Percentiles rank a stretch among this genome's conserved stretches.
Conservation (phyloP, 2,329 filamentous ascomycete species). For the Fusarium hostae region DNA sequence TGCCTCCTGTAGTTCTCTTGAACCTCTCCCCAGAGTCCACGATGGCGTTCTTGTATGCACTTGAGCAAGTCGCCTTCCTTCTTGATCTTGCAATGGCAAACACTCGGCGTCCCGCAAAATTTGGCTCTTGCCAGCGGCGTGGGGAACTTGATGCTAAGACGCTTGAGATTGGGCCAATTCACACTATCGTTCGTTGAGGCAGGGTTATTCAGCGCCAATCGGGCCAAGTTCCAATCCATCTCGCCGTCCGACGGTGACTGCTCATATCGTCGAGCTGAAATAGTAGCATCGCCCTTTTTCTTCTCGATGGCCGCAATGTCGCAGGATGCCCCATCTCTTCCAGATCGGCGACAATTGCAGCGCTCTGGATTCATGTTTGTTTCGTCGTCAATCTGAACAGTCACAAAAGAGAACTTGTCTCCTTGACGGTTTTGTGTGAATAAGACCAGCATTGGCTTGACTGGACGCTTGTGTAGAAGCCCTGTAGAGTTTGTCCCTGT, state of each 20-base stretch:
- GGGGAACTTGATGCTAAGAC: constrained; percentile 48
- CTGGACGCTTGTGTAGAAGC: constrained; percentile 45
- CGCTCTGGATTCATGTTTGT: constrained; percentile 49
- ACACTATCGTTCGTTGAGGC: constrained; percentile 29
- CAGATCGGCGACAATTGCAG: constrained; percentile 49
- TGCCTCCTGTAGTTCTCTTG: constrained; percentile 45
- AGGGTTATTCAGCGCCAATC: constrained; percentile 45
- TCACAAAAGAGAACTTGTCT: constrained; percentile 44
- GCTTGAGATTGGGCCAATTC: constrained; percentile 43
- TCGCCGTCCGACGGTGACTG: constrained; percentile 18
- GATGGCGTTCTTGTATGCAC: constrained; percentile 44
- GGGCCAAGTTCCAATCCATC: constrained; percentile 48
- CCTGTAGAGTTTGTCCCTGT: constrained; percentile 45
- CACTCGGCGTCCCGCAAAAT: constrained; percentile 46
- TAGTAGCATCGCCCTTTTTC: constrained; percentile 38
- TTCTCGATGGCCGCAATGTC: constrained; percentile 44
- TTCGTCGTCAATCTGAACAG: constrained; percentile 48
- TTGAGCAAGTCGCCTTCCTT: constrained; percentile 38
- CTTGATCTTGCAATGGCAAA: constrained; percentile 44
- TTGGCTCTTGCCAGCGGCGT: constrained; percentile 28
- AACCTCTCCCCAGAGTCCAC: constrained; percentile 47
- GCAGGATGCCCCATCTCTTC: constrained; percentile 40
- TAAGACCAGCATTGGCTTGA: constrained; percentile 50
- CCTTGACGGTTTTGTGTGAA: constrained; percentile 44
- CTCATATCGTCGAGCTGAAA: constrained; percentile 47